Conservation (phyloP, 2,329 filamentous ascomycete genomes). For the Venturia nashicola region DNA sequence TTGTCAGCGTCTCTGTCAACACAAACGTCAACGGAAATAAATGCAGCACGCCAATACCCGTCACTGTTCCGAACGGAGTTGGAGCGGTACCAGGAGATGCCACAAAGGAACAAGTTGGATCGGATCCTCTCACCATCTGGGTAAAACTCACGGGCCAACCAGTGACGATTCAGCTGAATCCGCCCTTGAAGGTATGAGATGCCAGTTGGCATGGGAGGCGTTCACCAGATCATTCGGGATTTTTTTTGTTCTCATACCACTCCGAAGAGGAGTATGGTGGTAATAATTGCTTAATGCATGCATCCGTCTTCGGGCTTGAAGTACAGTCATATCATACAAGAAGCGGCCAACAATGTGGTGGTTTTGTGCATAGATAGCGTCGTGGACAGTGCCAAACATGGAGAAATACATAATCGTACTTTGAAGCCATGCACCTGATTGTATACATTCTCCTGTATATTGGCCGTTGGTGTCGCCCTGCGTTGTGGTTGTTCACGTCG, state of each 20-base stretch:
- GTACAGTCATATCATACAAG: background rate
- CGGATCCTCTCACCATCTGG: conserved; percentile 16
- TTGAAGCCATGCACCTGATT: background rate
- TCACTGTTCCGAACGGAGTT: conserved; percentile 39
- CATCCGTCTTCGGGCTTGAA: background rate
- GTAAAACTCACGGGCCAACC: conserved; percentile 8
- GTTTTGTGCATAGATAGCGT: background rate
- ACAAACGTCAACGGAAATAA: conserved; percentile 33
- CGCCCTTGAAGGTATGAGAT: conserved; percentile 2
- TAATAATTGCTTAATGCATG: background rate
- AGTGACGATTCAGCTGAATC: conserved; percentile 2
- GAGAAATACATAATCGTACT: background rate
- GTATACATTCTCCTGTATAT: background rate
- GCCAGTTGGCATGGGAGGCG: background rate
- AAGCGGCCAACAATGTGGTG: background rate
- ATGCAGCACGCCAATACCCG: conserved; percentile 40
- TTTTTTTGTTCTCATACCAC: background rate
- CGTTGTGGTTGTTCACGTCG: background rate
- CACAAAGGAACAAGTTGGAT: conserved; percentile 41
- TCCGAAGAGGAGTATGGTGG: background rate
- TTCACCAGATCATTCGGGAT: background rate
- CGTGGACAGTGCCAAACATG: background rate
- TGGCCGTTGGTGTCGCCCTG: background rate
- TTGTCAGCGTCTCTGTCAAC: conserved; percentile 38
- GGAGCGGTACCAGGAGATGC: conserved; percentile 29